Base-by-base conservation (phyloP, 2,329 filamentous ascomycete species). In the Sphaerulina populicola region DNA sequence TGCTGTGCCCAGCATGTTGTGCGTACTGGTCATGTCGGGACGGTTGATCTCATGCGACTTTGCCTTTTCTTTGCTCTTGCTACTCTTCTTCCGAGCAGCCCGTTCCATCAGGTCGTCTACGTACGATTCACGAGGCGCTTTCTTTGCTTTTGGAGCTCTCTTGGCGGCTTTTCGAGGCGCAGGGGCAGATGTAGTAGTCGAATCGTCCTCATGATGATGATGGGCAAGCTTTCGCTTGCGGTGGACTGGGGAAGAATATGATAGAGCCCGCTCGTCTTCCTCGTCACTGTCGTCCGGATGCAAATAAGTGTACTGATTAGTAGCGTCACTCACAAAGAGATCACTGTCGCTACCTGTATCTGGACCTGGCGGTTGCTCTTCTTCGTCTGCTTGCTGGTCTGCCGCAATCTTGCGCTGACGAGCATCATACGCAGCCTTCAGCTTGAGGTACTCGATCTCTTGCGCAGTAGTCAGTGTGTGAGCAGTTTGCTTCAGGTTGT, bases 391-490 rank as follows among this genome's bases (percentile, higher is more conserved):
- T 2, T 37, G 47, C 56, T 30, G 42, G n/a, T 61, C 60, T 2
- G 53, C 53, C 6, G 51, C 39, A 9, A 46, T 12, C 49, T 60
- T 60, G 2, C 57, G 31, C 2, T 53, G 51, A 4, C 59, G 33
- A 10, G 46, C 49, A 14, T 53, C 39, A 27, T 62, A 56, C n/a
- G 49, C 51, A 10, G 51, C 50, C 21, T 60, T 48, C 1, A 47
- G 29, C 33, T 51, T 57, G 33, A 64, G 50, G 44, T 54, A 64
- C 2, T 55, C 51, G 27, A 63, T 55, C 12, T 66, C 61, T 2
- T 61, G 58, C 14, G 54, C 41, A 8, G 53, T 42, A 2, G 41
- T 49, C 10, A 53, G 6, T 2, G 50, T 55, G 1, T 56, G 58
- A 5, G 45, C 49, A 2, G 23, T 30, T 30, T 52, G 47, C 44